phyloP scores from a whole-genome alignment of 2,329 filamentous ascomycete species.

The Talaromyces atroroseus region DNA sequence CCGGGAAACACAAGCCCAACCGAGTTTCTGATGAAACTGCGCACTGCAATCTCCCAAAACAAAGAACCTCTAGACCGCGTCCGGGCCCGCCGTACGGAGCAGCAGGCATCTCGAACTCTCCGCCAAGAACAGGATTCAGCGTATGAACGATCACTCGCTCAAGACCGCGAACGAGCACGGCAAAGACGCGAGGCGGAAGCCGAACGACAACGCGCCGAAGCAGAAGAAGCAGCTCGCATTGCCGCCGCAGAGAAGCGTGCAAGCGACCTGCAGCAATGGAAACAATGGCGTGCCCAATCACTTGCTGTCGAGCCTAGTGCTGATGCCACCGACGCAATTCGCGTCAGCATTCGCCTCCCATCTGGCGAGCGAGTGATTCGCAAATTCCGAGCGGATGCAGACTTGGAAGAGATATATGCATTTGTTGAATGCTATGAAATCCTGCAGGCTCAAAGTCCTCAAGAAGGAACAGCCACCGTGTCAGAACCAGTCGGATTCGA shows the following conservation, averaged over 20 bases:
- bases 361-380: slow-evolving; percentile 71
- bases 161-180: slow-evolving; percentile 77
- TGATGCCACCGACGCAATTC: slow-evolving; percentile 63
- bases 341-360: slow-evolving; percentile 58
- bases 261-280: slow-evolving; percentile 64
- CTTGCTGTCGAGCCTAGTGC: slow-evolving; percentile 64
- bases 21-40: slow-evolving; percentile 71
- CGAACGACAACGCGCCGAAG: slow-evolving; percentile 56
- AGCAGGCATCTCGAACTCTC: slow-evolving; percentile 73
- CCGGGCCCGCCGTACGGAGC: slow-evolving; percentile 70
- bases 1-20: slow-evolving; percentile 64
- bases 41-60: slow-evolving; percentile 67
- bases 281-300: slow-evolving; percentile 65
- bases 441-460: slow-evolving; percentile 38
- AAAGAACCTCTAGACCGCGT: slow-evolving; percentile 68
- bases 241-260: slow-evolving; percentile 55
- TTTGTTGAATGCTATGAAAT: slow-evolving; percentile 88
- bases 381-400: slow-evolving; percentile 63
- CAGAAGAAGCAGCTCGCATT: slow-evolving; percentile 60
- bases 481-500: slow-evolving; percentile 62
- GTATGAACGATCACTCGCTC: slow-evolving; percentile 85
- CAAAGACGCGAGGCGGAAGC: slow-evolving; percentile 70
- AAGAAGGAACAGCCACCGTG: slow-evolving; percentile 28
- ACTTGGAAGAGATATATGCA: slow-evolving; percentile 85
- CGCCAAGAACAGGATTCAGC: slow-evolving; percentile 87